Conservation (phyloP, 225 moss, liverwort and hornwort genomes). For the Polytrichum formosum region DNA sequence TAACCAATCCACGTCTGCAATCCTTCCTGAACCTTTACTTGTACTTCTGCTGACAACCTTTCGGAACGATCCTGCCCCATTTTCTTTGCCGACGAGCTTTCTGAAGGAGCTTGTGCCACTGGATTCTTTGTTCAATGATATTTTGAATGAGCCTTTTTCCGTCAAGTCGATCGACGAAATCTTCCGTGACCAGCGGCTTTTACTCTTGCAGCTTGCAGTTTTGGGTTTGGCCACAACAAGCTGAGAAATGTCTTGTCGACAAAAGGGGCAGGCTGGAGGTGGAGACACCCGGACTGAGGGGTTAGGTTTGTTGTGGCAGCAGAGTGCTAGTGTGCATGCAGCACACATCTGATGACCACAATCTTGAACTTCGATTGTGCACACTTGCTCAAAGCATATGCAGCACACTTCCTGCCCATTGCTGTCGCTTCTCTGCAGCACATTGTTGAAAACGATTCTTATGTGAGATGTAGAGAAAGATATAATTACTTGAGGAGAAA, state of each 20-base stretch:
- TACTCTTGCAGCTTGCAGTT: slow-evolving; percentile 19
- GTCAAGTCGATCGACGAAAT: slow-evolving; percentile 2
- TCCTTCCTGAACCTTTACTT: slow-evolving; percentile 10
- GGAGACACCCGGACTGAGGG: slow-evolving; percentile 42
- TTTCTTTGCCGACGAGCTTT: slow-evolving; percentile 11
- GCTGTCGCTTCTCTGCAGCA: slow-evolving; percentile 35
- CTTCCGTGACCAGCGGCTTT: slow-evolving; percentile 23
- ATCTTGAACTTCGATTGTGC: slow-evolving; percentile 58
- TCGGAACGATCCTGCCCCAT: slow-evolving; percentile 34
- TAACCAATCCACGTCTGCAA: slow-evolving; percentile 15
- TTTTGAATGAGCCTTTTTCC: slow-evolving; percentile 6
- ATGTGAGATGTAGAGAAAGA: too few relatives aligned
- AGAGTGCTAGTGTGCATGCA: slow-evolving; percentile 49
- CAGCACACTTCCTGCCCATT: slow-evolving; percentile 44
- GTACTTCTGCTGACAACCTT: background rate
- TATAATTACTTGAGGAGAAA: too few relatives aligned
- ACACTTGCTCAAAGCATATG: slow-evolving; percentile 60
- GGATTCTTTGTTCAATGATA: slow-evolving; percentile 23
- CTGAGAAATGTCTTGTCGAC: slow-evolving; percentile 50
- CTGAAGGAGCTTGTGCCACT: slow-evolving; percentile 36
- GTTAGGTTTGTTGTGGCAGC: slow-evolving; percentile 63
- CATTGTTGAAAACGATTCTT: background rate
- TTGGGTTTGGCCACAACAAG: slow-evolving; percentile 50
- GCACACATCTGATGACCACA: slow-evolving; percentile 72
- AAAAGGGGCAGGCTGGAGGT: slow-evolving; percentile 55